phyloP scores from a whole-genome alignment of 1,284 basidiomycete species.

The Microbotryum silenes-acaulis region DNA sequence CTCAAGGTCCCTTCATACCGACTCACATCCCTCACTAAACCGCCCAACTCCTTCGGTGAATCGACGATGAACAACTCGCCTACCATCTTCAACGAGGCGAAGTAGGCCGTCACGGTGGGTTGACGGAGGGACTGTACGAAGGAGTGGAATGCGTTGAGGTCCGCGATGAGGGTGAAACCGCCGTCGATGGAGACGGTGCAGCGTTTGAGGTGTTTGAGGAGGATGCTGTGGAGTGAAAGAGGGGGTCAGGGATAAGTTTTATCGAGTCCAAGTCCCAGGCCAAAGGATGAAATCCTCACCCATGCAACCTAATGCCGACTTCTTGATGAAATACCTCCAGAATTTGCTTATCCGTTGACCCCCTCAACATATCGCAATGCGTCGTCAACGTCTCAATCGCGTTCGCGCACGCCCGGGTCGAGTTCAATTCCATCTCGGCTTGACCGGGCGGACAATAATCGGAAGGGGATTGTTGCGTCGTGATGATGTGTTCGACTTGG shows the following conservation, averaged over 20 bases:
- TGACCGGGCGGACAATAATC: slow-evolving; percentile 78
- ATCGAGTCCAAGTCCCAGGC: neutral
- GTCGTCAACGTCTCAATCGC: slow-evolving; percentile 76
- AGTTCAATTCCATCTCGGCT: slow-evolving; percentile 40
- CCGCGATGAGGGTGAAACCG: slow-evolving; percentile 91
- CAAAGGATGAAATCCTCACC: slow-evolving; percentile 49
- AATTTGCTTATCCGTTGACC: slow-evolving; percentile 90
- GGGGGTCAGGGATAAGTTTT: too few relatives aligned
- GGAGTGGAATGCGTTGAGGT: slow-evolving; percentile 83
- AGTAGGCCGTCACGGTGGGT: slow-evolving; percentile 64
- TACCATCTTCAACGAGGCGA: slow-evolving; percentile 89
- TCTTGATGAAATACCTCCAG: slow-evolving; percentile 97
- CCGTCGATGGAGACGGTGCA: slow-evolving; percentile 90
- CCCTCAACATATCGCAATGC: slow-evolving; percentile 83
- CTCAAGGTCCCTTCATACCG: slow-evolving; percentile 85
- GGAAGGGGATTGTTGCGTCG: slow-evolving; percentile 68
- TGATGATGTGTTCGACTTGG: slow-evolving; percentile 91
- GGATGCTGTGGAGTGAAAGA: slow-evolving; percentile 52
- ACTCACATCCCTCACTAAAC: slow-evolving; percentile 88
- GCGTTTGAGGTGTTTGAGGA: slow-evolving; percentile 93
- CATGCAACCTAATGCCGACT: slow-evolving; percentile 82
- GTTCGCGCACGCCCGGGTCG: slow-evolving; percentile 76
- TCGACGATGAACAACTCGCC: slow-evolving; percentile 81
- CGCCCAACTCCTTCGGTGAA: slow-evolving; percentile 69
- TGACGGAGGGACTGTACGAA: slow-evolving; percentile 75